Conservation (phyloP, 179 eudicot genomes). For the Beta lomatogona region DNA sequence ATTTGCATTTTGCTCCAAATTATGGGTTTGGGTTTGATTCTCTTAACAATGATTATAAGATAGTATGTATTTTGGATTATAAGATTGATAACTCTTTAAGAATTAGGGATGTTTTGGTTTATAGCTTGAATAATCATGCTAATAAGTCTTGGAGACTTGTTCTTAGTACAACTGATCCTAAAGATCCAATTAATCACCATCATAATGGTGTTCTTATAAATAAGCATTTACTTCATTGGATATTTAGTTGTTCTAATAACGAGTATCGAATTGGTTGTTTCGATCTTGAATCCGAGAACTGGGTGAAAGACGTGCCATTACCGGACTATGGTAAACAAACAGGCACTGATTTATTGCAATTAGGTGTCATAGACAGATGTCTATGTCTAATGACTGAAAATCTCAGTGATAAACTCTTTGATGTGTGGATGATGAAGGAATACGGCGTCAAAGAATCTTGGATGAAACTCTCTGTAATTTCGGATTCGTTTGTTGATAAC, state of each 20-base stretch:
- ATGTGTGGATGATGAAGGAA: neutral
- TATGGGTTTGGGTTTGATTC: neutral
- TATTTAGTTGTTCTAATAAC: neutral
- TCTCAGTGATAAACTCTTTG: no score
- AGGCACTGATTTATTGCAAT: neutral
- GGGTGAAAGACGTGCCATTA: slow-evolving; percentile 6
- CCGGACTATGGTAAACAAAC: neutral
- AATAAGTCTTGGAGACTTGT: slow-evolving; percentile 1
- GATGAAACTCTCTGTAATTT: no score
- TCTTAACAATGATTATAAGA: neutral
- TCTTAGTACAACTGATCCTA: neutral
- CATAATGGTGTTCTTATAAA: neutral
- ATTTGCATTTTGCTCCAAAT: no score
- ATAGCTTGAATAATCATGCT: slow-evolving; percentile 1
- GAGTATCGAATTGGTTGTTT: neutral
- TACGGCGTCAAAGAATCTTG: no score
- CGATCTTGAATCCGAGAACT: slow-evolving; percentile 7
- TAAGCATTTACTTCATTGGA: slow-evolving; percentile 18
- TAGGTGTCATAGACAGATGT: neutral
- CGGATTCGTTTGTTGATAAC: no score
- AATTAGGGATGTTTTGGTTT: neutral
- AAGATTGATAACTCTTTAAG: no score
- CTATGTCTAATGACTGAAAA: neutral
- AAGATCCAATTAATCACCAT: no score
- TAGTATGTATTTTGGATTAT: no score